These are phyloP conservation scores for Metschnikowia drakensbergensis DNA, from an alignment of 805 yeast genomes.

Conservation along the genomic window DNA sequence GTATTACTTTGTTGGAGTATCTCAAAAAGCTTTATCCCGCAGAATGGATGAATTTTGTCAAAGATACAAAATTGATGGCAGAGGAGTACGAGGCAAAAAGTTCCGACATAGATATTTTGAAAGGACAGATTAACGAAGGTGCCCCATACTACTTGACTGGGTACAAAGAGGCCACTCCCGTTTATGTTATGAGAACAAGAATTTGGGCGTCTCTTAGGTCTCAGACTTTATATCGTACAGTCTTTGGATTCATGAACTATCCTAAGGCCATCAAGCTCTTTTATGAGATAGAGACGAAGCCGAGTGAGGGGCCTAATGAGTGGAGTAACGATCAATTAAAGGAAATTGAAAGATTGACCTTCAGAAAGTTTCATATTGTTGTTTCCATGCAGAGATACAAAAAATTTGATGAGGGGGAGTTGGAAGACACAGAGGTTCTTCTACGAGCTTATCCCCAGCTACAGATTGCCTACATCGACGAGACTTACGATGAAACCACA, in stretches of 20 bases:
- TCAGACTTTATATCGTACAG: conserved; percentile 94
- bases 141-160: conserved; percentile 93
- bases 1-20: conserved; percentile 90
- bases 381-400: conserved; percentile 85
- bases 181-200: conserved; percentile 91
- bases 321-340: conserved; percentile 9
- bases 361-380: conserved; percentile 75
- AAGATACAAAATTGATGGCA: conserved; percentile 91
- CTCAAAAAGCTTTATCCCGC: conserved; percentile 92
- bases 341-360: conserved; percentile 53
- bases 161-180: conserved; percentile 96
- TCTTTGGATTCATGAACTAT: conserved; percentile 97
- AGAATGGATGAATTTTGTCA: conserved; percentile 97
- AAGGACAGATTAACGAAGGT: background rate
- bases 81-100: conserved; percentile 54
- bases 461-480: conserved; percentile 90
- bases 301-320: conserved; percentile 21
- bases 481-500: conserved; percentile 70
- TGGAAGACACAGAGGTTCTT: conserved; percentile 76
- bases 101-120: conserved; percentile 2
- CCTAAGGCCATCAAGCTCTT: conserved; percentile 91
- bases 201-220: conserved; percentile 98
- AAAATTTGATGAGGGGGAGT: conserved; percentile 67
- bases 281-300: conserved; percentile 93
- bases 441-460: conserved; percentile 81